Conservation (phyloP, 2,329 filamentous ascomycete genomes). For the Cadophora luteo-olivacea region DNA sequence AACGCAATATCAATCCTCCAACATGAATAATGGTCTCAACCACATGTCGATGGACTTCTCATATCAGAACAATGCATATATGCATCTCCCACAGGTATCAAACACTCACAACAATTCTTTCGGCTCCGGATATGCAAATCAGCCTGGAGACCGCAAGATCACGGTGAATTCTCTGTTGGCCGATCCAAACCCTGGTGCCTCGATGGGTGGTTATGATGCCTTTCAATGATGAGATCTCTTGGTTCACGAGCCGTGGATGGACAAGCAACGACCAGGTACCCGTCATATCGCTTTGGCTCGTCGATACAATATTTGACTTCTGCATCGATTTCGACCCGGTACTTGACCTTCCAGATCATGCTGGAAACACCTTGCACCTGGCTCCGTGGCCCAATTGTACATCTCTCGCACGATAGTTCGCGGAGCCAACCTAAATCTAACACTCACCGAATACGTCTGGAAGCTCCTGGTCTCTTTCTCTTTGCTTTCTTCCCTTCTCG, state of each 20-base stretch:
- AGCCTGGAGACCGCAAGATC: constrained; percentile 15
- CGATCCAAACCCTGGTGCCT: background rate
- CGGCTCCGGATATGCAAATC: constrained; percentile 1
- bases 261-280: constrained; percentile 3
- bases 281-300: background rate
- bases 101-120: background rate
- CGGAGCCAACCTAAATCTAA: background rate
- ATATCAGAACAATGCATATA: constrained; percentile 6
- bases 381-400: background rate
- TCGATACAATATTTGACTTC: background rate
- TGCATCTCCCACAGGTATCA: background rate
- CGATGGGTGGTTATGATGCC: background rate
- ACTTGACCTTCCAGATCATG: background rate
- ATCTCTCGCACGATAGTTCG: background rate
- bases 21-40: background rate
- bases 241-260: background rate
- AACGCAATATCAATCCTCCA: background rate
- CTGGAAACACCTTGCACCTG: background rate
- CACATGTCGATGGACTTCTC: constrained; percentile 12
- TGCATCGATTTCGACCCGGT: background rate
- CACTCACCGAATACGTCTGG: background rate
- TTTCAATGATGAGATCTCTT: constrained; percentile 5
- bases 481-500: background rate
- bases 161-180: constrained; percentile 7
- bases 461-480: background rate